Base-by-base conservation (phyloP, 78 protist genomes). In the Cavenderia fasciculata region DNA sequence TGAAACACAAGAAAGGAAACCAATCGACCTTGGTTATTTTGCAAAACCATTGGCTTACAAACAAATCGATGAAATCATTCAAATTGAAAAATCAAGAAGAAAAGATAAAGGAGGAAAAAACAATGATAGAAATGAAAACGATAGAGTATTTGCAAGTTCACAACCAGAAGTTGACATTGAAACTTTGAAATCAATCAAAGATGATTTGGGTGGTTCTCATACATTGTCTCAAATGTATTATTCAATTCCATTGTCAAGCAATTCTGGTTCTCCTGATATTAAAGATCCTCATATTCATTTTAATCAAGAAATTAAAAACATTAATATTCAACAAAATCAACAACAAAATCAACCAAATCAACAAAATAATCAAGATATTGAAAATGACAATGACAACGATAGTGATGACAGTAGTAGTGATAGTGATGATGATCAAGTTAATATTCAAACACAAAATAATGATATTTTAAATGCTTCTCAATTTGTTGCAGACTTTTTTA, bases 21-120 rank as follows among this genome's bases (percentile, higher is more conserved):
- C 92, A 43, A 33, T 76, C 10, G 34, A 46, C 21, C 47, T 73
- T n/a, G 92, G 92, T 59, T 47, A 41, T 61, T 73, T 74, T 59
- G 70, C 71, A 27, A 71, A 86, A 54, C 75, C 92, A 14, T 41
- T 86, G 11, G 92, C 92, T 25, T 8, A 41, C 75, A 38, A 65
- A 33, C 21, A 73, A 43, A 31, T 74, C 7, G 40, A 74, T 4
- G 73, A 54, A 27, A 73, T 86, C 7, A 73, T 86, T 43, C 59
- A 34, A 43, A 33, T n/a, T n/a, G n/a, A n/a, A n/a, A n/a, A n/a
- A n/a, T n/a, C n/a, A n/a, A n/a, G n/a, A 43, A 18, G 78, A 72
- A n/a, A 19, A 72, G 23, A 62, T 36, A 12, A 62, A 18, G 14
- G 40, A 18, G 14, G 23, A 14, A 12, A 62, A 31, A 49, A 82